phyloP scores from a whole-genome alignment of 108 stramenopile genomes.

The Discostella pseudostelligera region DNA sequence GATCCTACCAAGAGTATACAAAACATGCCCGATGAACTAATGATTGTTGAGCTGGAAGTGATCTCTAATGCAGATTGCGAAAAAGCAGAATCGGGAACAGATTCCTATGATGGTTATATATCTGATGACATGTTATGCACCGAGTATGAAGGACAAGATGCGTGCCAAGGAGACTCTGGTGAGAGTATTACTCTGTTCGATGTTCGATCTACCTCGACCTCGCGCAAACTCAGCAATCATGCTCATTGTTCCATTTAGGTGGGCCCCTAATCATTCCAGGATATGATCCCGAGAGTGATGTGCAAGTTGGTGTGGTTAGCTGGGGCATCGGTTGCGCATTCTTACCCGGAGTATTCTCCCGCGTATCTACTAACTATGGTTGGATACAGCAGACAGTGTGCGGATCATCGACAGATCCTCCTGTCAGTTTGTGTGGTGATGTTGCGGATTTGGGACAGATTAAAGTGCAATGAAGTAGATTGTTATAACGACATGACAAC shows the following conservation, averaged over 20 bases:
- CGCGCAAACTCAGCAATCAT: background rate
- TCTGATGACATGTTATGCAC: slow-evolving; percentile 27
- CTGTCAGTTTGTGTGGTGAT: slow-evolving; percentile 5
- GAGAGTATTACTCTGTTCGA: background rate
- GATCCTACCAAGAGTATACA: background rate
- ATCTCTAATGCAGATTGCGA: slow-evolving; percentile 19
- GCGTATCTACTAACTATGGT: slow-evolving; percentile 6
- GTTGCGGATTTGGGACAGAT: too few species aligned
- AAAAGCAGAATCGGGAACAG: slow-evolving; percentile 3
- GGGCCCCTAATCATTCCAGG: slow-evolving; percentile 26
- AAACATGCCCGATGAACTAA: slow-evolving; percentile 3
- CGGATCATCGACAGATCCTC: background rate
- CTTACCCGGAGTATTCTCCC: slow-evolving; percentile 11
- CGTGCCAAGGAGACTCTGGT: slow-evolving; percentile 32
- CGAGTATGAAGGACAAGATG: slow-evolving; percentile 8
- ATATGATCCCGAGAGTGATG: slow-evolving; percentile 11
- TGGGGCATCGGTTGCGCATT: slow-evolving; percentile 31
- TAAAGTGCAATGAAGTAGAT: too few species aligned
- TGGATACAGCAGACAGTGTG: slow-evolving; percentile 1
- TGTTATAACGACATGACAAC: too few species aligned
- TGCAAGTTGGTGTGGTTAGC: slow-evolving; percentile 35
- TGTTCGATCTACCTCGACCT: background rate
- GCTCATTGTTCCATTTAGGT: background rate
- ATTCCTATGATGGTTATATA: slow-evolving; percentile 9
- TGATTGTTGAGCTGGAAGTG: slow-evolving; percentile 19